Conservation (phyloP, 108 stramenopile genomes). For the Cyclotella kingstonii region DNA sequence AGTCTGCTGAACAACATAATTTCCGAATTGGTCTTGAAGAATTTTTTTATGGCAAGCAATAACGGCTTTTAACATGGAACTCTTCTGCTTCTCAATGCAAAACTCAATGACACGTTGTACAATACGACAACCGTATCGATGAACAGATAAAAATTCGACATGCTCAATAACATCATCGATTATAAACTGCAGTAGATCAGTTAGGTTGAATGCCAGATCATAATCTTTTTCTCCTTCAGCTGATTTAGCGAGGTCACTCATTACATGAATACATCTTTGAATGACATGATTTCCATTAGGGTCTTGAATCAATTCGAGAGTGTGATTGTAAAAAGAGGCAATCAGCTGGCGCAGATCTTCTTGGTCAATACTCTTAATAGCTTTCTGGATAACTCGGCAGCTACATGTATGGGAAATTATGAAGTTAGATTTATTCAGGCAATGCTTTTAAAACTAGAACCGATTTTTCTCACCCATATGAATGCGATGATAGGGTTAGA, state of each 20-base stretch:
- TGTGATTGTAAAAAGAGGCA: constrained; percentile 76
- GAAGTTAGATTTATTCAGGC: neutral
- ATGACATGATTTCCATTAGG: constrained; percentile 97
- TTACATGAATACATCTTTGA: constrained; percentile 91
- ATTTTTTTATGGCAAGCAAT: constrained; percentile 48
- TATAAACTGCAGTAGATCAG: constrained; percentile 89
- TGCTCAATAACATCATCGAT: constrained; percentile 81
- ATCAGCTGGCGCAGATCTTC: constrained; percentile 70
- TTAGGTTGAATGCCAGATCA: constrained; percentile 34
- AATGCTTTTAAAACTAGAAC: neutral
- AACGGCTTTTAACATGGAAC: constrained; percentile 57
- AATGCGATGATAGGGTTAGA: constrained; percentile 68
- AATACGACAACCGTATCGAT: constrained; percentile 94
- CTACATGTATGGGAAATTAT: constrained; percentile 22
- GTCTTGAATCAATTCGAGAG: constrained; percentile 88
- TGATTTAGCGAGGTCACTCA: constrained; percentile 50
- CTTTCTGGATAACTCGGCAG: constrained; percentile 94
- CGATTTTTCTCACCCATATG: constrained; percentile 69
- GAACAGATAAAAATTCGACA: constrained; percentile 77
- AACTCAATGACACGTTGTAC: constrained; percentile 93
- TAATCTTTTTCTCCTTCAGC: constrained; percentile 17
- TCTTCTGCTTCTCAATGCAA: constrained; percentile 73
- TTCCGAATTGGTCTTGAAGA: constrained; percentile 85
- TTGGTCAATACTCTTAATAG: constrained; percentile 70
- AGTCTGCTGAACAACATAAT: constrained; percentile 89